Percentiles rank a stretch among this genome's conserved stretches.
Conservation (phyloP, 257 asterid species). For the Plantago major region DNA sequence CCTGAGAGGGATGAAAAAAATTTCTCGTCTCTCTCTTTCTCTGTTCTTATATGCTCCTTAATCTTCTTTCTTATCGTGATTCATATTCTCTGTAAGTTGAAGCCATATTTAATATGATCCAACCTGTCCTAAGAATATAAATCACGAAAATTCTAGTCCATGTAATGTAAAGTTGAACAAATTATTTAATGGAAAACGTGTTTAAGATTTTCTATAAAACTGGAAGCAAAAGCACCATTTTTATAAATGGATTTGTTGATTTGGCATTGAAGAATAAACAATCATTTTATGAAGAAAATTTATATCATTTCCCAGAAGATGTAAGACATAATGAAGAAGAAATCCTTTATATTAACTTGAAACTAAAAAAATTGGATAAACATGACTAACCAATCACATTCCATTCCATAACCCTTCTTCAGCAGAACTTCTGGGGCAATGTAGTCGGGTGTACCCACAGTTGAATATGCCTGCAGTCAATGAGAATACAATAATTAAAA, state of each 20-base stretch:
- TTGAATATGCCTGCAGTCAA: slow-evolving; percentile 84
- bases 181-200: too few species aligned
- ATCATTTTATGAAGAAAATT: neutral
- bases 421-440: slow-evolving; percentile 95
- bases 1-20: too few species aligned
- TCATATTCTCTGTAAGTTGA: too few species aligned
- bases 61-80: too few species aligned
- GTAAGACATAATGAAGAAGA: neutral
- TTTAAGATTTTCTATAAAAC: neutral
- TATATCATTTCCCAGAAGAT: slow-evolving; percentile 13
- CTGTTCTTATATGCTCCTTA: too few species aligned
- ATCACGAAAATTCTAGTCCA: too few species aligned
- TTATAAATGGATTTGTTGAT: neutral
- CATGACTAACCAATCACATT: slow-evolving; percentile 90
- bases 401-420: slow-evolving; percentile 98
- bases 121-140: too few species aligned
- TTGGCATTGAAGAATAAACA: neutral
- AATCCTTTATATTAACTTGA: slow-evolving; percentile 3
- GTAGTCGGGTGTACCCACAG: slow-evolving; percentile 97
- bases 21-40: too few species aligned
- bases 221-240: neutral
- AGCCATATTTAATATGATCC: too few species aligned
- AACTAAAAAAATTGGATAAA: slow-evolving; percentile 12
- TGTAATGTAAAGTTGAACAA: too few species aligned
- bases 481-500: slow-evolving; percentile 16